Percentiles rank a stretch among this genome's conserved stretches.
Evolutionary conservation across 2,329 filamentous ascomycete genomes (phyloP).

Genomic region (Magnaporthales sp.): DNA sequence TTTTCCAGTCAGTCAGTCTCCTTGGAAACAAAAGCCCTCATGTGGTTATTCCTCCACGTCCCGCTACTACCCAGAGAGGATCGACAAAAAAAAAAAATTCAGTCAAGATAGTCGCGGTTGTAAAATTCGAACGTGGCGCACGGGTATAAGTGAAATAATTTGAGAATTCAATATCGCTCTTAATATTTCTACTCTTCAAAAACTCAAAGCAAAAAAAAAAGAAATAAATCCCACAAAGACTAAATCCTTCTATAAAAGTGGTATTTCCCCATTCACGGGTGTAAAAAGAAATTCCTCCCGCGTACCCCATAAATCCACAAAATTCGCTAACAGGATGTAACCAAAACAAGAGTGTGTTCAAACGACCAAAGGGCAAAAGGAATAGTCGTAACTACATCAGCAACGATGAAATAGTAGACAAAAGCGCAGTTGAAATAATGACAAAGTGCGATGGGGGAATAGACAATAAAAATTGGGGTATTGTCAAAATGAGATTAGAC

Average conservation of each 20-base stretch:
- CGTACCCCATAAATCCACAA: not conserved
- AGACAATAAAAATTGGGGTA: not conserved
- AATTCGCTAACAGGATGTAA: not conserved
- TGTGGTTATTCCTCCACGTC: not conserved
- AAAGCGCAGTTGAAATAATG: not conserved
- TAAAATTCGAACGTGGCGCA: not conserved
- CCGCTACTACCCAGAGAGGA: too few species aligned
- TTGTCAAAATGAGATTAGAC: not conserved
- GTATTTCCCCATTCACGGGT: not conserved
- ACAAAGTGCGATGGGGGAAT: not conserved
- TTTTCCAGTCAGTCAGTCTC: not conserved
- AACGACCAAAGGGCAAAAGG: not conserved
- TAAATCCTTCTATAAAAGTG: not conserved
- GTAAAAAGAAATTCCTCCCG: not conserved
- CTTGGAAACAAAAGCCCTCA: not conserved
- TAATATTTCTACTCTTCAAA: not conserved
- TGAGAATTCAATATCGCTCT: not conserved
- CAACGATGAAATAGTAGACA: not conserved
- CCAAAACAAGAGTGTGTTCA: not conserved
- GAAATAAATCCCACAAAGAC: not conserved
- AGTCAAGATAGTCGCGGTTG: not conserved
- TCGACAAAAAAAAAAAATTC: too few species aligned
- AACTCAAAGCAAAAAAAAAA: not conserved
- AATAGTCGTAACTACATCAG: not conserved
- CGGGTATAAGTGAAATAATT: not conserved